Evolutionary conservation across 2,329 filamentous ascomycete genomes (phyloP).

Genomic region (Allantophomopsis cytisporea): DNA sequence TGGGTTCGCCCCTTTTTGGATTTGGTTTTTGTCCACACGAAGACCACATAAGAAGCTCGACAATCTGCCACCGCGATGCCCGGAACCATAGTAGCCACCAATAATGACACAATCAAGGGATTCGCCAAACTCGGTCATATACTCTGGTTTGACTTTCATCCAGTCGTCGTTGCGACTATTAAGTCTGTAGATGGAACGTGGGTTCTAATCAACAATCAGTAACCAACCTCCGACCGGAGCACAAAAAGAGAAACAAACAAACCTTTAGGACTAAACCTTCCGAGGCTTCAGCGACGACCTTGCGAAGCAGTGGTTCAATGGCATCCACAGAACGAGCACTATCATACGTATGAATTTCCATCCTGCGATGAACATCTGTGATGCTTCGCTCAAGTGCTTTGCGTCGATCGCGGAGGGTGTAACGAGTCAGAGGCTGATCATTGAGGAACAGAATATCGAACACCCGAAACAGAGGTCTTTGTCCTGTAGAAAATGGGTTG

Average conservation of each 20-base stretch:
- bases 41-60: conserved; percentile 88
- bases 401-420: conserved; percentile 70
- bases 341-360: conserved; percentile 70
- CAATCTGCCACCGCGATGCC: conserved; percentile 66
- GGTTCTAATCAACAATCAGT: conserved; percentile 37
- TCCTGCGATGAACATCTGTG: conserved; percentile 53
- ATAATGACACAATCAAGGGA: conserved; percentile 81
- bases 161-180: conserved; percentile 91
- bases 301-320: conserved; percentile 67
- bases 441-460: conserved; percentile 93
- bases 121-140: conserved; percentile 94
- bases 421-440: conserved; percentile 63
- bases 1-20: conserved; percentile 39
- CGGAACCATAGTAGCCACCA: conserved; percentile 86
- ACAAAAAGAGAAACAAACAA: neutral
- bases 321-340: conserved; percentile 52
- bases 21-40: conserved; percentile 56
- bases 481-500: conserved; percentile 49
- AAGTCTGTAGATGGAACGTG: conserved; percentile 70
- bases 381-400: conserved; percentile 63
- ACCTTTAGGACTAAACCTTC: conserved; percentile 82
- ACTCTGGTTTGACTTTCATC: conserved; percentile 98
- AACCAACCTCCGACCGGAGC: conserved; percentile 54
- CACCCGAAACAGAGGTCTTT: conserved; percentile 67
- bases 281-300: conserved; percentile 73